Evolutionary conservation across 106 monocot species (phyloP).

Genomic region (Hemerocallis citrina): DNA sequence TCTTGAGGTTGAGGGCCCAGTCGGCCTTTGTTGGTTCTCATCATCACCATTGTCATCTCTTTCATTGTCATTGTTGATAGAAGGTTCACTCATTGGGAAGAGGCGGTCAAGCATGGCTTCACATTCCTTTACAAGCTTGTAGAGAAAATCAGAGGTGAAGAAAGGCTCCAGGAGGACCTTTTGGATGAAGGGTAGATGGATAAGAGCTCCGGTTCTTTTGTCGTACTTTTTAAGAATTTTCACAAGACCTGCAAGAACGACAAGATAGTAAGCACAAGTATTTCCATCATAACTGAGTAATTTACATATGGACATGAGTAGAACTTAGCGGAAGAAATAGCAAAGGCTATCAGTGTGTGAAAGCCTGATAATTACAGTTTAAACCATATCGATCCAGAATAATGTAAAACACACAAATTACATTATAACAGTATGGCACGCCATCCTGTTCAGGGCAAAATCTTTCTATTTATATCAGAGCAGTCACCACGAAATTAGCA

Average conservation of each 20-base stretch:
- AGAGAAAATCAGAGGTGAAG: slow-evolving; percentile 77
- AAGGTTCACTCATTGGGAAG: slow-evolving; percentile 30
- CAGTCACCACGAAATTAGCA: too few species aligned
- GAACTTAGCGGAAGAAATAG: too few species aligned
- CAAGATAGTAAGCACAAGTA: not conserved
- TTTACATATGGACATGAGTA: too few species aligned
- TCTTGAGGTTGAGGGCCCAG: not conserved
- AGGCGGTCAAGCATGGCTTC: slow-evolving; percentile 66
- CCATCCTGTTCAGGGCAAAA: too few species aligned
- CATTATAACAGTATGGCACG: too few species aligned
- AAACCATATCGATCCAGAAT: too few species aligned
- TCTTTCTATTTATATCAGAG: too few species aligned
- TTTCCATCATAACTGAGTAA: too few species aligned
- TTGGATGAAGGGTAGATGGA: slow-evolving; percentile 72
- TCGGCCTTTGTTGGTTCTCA: too few species aligned
- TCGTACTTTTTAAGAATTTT: slow-evolving; percentile 94
- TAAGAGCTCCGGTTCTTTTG: slow-evolving; percentile 75
- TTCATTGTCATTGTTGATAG: not conserved
- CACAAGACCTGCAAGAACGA: slow-evolving; percentile 40
- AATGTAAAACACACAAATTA: too few species aligned
- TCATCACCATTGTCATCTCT: slow-evolving; percentile 5
- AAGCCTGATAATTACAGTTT: too few species aligned
- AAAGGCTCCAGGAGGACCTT: slow-evolving; percentile 80
- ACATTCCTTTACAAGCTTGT: slow-evolving; percentile 78
- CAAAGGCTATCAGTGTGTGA: too few species aligned